These are phyloP conservation scores for Ambrosia artemisiifolia DNA, from an alignment of 129 eudicot genomes.

Conservation along the genomic window DNA sequence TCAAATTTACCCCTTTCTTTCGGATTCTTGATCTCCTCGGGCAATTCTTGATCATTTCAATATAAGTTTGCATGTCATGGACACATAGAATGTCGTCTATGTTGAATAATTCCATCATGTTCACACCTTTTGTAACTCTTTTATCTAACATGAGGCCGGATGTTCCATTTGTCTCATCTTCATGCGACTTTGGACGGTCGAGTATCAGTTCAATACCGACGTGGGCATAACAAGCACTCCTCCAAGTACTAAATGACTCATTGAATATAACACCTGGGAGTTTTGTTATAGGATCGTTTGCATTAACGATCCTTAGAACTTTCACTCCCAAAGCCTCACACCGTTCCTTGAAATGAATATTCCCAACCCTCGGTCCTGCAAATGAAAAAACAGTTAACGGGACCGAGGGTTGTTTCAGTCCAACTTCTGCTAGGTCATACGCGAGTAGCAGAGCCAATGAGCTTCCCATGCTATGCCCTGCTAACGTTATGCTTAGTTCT, in stretches of 20 bases:
- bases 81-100: slow-evolving; percentile 55
- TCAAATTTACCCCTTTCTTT: slow-evolving; percentile 13
- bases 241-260: slow-evolving; percentile 45
- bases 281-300: slow-evolving; percentile 56
- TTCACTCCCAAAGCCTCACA: slow-evolving; percentile 57
- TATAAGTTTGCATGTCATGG: slow-evolving; percentile 60
- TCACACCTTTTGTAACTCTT: background rate
- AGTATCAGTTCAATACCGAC: slow-evolving; percentile 59
- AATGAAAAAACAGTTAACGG: slow-evolving; percentile 56
- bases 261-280: slow-evolving; percentile 56
- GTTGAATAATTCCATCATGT: slow-evolving; percentile 38
- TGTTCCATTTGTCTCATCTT: slow-evolving; percentile 5
- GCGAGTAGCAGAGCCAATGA: slow-evolving; percentile 52
- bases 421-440: slow-evolving; percentile 50
- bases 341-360: slow-evolving; percentile 45
- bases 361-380: slow-evolving; percentile 68
- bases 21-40: slow-evolving; percentile 26
- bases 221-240: slow-evolving; percentile 51
- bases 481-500: slow-evolving; percentile 48
- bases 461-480: slow-evolving; percentile 73
- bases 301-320: slow-evolving; percentile 52
- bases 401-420: slow-evolving; percentile 26
- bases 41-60: slow-evolving; percentile 43
- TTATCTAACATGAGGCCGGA: background rate
- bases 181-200: slow-evolving; percentile 6